Conservation (phyloP, 495 filamentous ascomycete genomes). For the Evansstolkia leycettana region DNA sequence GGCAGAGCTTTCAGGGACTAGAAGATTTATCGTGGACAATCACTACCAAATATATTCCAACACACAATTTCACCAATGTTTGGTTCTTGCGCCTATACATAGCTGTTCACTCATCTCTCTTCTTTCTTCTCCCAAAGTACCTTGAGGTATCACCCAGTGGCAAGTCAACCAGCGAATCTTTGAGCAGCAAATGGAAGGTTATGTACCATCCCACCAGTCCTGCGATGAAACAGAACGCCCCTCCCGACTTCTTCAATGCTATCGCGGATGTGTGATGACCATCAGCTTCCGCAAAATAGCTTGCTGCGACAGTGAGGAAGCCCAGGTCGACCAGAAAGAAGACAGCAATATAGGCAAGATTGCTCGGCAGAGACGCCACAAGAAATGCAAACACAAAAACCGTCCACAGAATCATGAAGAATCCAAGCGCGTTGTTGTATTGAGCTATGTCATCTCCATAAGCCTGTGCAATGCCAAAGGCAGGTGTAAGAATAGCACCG, state of each 20-base stretch:
- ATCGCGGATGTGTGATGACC: slow-evolving; percentile 17
- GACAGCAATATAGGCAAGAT: slow-evolving; percentile 34
- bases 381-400: slow-evolving; percentile 36
- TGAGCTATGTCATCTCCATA: slow-evolving; percentile 23
- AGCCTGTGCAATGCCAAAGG: slow-evolving; percentile 26
- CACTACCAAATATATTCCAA: no score
- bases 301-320: slow-evolving; percentile 31
- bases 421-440: slow-evolving; percentile 34
- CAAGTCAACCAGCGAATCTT: slow-evolving; percentile 28
- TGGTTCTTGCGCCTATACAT: no score
- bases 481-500: slow-evolving; percentile 24
- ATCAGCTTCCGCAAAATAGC: slow-evolving; percentile 34
- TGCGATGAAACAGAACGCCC: slow-evolving; percentile 33
- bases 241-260: slow-evolving; percentile 31
- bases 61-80: no score
- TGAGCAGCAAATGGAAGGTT: slow-evolving; percentile 30
- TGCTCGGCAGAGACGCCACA: slow-evolving; percentile 31
- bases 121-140: slow-evolving; percentile 25
- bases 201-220: slow-evolving; percentile 39
- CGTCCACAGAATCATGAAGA: slow-evolving; percentile 36
- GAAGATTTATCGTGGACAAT: no score
- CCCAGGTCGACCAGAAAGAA: slow-evolving; percentile 35
- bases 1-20: no score
- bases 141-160: slow-evolving; percentile 35
- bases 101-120: no score